phyloP scores from a whole-genome alignment of 2,329 filamentous ascomycete genomes.

The Aureobasidium sp. region DNA sequence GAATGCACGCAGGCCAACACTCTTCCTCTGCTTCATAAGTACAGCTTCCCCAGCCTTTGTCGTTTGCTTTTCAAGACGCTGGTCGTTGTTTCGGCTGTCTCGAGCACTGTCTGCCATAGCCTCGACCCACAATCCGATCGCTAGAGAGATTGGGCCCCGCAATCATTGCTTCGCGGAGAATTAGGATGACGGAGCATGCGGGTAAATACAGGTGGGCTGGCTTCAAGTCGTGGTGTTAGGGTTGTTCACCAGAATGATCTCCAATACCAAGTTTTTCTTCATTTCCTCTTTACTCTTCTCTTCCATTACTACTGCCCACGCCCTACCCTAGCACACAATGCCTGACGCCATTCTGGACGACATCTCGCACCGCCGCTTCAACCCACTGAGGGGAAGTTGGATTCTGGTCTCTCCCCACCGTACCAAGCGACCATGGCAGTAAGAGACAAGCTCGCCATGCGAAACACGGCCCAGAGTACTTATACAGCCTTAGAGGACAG shows the following conservation, averaged over 20 bases:
- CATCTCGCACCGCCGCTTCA: constrained; percentile 92
- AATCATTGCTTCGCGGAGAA: neutral
- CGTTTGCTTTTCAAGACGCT: neutral
- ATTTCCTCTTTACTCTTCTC: neutral
- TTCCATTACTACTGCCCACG: neutral
- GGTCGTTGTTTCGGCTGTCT: neutral
- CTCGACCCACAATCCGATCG: neutral
- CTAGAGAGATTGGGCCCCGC: neutral
- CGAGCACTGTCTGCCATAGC: neutral
- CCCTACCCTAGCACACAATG: constrained; percentile 27
- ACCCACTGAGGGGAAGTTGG: constrained; percentile 83
- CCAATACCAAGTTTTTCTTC: constrained; percentile 3
- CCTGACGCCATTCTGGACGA: constrained; percentile 64
- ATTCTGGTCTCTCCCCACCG: constrained; percentile 92
- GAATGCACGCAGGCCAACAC: neutral
- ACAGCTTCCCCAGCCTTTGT: neutral
- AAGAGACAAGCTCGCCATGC: constrained; percentile 65
- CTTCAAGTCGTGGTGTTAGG: constrained; percentile 4
- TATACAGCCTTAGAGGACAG: constrained; percentile 32
- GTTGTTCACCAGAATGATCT: neutral
- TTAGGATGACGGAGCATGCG: neutral
- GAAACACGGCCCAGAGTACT: constrained; percentile 26
- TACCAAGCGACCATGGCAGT: constrained; percentile 98
- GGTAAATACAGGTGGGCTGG: constrained; percentile 3
- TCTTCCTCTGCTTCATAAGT: neutral